Conservation (phyloP, 2,329 filamentous ascomycete species). For the Phyllosticta paracitricarpa region DNA sequence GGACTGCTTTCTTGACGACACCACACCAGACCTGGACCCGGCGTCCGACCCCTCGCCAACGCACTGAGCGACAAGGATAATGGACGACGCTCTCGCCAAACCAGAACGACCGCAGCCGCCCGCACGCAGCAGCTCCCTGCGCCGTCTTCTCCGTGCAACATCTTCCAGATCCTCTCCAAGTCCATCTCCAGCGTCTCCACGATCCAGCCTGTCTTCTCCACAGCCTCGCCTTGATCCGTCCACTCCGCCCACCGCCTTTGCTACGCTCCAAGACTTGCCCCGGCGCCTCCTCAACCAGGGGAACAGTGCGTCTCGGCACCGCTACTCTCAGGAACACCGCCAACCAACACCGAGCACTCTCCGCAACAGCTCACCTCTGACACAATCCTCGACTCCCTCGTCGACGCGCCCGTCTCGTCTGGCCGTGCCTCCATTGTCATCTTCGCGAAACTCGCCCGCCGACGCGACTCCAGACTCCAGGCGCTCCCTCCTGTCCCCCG, state of each 20-base stretch:
- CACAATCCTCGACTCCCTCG: not conserved
- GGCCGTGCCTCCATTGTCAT: not conserved
- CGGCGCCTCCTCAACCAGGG: slow-evolving; percentile 1
- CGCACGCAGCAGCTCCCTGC: not conserved
- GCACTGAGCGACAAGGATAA: not conserved
- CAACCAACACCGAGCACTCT: not conserved
- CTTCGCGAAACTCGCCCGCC: not conserved
- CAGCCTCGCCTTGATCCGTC: not conserved
- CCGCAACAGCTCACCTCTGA: not conserved
- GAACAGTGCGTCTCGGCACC: slow-evolving; percentile 10
- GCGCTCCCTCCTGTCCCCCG: slow-evolving; percentile 14
- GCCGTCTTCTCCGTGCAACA: not conserved
- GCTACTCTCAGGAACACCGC: not conserved
- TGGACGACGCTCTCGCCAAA: not conserved
- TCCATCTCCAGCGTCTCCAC: not conserved
- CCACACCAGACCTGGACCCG: not conserved
- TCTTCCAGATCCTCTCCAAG: not conserved
- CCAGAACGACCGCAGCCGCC: not conserved
- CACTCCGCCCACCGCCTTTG: not conserved
- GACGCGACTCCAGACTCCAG: slow-evolving; percentile 6
- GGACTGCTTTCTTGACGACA: not conserved
- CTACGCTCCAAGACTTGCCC: slow-evolving; percentile 2
- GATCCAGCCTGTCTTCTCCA: not conserved
- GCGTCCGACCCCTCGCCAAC: not conserved
- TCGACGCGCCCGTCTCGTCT: not conserved